phyloP scores from a whole-genome alignment of 441 rosid genomes.

The Gossypium armourianum region DNA sequence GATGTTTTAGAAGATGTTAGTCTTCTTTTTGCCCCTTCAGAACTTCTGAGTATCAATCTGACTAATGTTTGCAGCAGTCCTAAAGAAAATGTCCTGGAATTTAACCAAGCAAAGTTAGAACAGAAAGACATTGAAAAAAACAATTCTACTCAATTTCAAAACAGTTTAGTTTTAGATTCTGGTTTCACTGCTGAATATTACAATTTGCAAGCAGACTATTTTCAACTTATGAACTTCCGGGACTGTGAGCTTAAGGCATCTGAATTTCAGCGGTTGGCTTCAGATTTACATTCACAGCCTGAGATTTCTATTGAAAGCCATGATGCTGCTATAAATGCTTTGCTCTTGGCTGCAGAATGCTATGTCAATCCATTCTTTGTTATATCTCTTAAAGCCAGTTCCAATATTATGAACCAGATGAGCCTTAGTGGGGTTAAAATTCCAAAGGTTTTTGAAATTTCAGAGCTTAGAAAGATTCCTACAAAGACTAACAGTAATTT shows the following conservation, averaged over 20 bases:
- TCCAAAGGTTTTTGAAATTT: conserved; percentile 23
- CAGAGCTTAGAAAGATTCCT: conserved; percentile 27
- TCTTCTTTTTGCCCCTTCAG: conserved; percentile 55
- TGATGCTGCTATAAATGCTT: conserved; percentile 73
- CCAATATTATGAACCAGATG: conserved; percentile 21
- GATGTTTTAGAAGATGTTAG: conserved; percentile 49
- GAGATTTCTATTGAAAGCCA: conserved; percentile 55
- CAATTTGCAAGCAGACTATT: conserved; percentile 60
- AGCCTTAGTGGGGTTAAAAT: conserved; percentile 19
- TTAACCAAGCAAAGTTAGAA: conserved; percentile 30
- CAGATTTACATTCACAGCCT: conserved; percentile 46
- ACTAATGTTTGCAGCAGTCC: conserved; percentile 30
- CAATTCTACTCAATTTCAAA: conserved; percentile 24
- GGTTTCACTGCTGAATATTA: conserved; percentile 43
- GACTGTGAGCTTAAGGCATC: conserved; percentile 75
- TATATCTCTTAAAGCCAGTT: conserved; percentile 36
- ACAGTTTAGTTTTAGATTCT: conserved; percentile 42
- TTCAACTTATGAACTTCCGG: conserved; percentile 47
- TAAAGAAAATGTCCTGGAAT: conserved; percentile 25
- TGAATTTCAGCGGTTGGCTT: conserved; percentile 68
- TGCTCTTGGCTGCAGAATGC: conserved; percentile 84
- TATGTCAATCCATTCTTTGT: conserved; percentile 73
- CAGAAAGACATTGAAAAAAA: conserved; percentile 30
- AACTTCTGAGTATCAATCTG: conserved; percentile 41
- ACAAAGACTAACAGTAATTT: conserved; percentile 26